Evolutionary conservation across 2,329 filamentous ascomycete genomes (phyloP).

Genomic region (Phyllosticta citrichinensis): DNA sequence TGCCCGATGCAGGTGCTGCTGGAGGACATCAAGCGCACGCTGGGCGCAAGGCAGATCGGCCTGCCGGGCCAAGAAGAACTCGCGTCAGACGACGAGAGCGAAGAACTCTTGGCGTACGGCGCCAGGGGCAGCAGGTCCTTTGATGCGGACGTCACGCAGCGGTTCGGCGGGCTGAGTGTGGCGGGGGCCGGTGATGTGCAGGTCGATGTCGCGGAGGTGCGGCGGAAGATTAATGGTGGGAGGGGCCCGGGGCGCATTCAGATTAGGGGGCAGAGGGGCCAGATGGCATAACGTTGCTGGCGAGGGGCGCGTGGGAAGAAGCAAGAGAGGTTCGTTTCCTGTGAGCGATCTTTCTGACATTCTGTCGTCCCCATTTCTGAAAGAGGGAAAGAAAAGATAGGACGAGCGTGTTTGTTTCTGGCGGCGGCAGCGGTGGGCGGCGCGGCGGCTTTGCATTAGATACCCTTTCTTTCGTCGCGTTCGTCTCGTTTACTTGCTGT

Average conservation of each 20-base stretch:
- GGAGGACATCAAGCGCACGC: conserved; percentile 70
- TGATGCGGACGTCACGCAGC: background rate
- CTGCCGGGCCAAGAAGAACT: conserved; percentile 49
- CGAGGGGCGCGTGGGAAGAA: too few relatives aligned
- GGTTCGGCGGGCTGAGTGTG: background rate
- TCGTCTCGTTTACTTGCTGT: too few relatives aligned
- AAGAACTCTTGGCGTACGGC: background rate
- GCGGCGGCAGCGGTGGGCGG: too few relatives aligned
- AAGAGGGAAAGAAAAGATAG: too few relatives aligned
- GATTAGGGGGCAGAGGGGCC: background rate
- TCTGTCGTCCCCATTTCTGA: too few relatives aligned
- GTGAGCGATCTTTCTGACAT: too few relatives aligned
- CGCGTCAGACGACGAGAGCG: background rate
- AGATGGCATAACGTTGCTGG: conserved; percentile 1
- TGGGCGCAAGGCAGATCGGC: conserved; percentile 60
- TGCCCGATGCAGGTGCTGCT: conserved; percentile 90
- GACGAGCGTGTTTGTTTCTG: too few relatives aligned
- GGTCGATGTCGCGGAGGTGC: conserved; percentile 1
- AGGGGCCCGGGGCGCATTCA: conserved; percentile 1
- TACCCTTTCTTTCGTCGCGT: too few relatives aligned
- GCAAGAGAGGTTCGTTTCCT: too few relatives aligned
- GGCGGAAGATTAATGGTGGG: background rate
- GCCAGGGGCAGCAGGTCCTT: background rate
- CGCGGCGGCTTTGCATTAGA: too few relatives aligned
- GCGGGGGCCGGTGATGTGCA: background rate